Base-by-base conservation (phyloP, 352 stramenopile genomes). In the Plasmopara muralis region DNA sequence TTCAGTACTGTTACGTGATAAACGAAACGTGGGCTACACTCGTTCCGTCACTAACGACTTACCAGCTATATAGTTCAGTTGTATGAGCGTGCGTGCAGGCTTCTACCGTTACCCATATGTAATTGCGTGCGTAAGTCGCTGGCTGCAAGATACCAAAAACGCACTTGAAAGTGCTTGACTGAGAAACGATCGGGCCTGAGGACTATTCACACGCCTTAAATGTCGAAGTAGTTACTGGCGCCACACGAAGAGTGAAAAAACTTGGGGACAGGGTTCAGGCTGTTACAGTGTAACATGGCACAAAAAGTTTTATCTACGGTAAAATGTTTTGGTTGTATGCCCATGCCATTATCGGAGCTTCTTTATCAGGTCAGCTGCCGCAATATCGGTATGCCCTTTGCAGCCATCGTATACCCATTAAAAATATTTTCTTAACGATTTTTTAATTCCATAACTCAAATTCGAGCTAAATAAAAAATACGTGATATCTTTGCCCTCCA, bases 81-180 rank as follows among this genome's bases (percentile, higher is more conserved):
- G 43, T 35, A 35, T 35, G 31, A 35, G 6, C 10, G 28, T 33
- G 43, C 30, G 9, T 12, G 43, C 43, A 18, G 35, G 43, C 25
- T 7, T 53, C 51, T 51, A 9, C 48, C 42, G 52, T 61, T 65
- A 50, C 52, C 1, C 4, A 47, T 38, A 56, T 65, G 61, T 60
- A 47, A 60, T 60, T 12, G 30, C 46, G 50, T 52, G 5, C 28
- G 40, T 47, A 47, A 4, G 34, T 35, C 42, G 25, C 50, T 33
- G 12, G 14, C 9, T 20, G 47, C 28, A 25, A 9, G 7, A 29
- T 25, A 34, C n/a, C 20, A 35, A 35, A 50, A 38, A 25, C 48
- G 49, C 55, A 50, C 15, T 28, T 31, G 1, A 7, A 34, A 28
- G 12, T 16, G 20, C 38, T 54, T 54, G 37, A 44, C 34, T 20